Evolutionary conservation across 2,329 filamentous ascomycete genomes (phyloP).

Genomic region (Sclerotinia minor): DNA sequence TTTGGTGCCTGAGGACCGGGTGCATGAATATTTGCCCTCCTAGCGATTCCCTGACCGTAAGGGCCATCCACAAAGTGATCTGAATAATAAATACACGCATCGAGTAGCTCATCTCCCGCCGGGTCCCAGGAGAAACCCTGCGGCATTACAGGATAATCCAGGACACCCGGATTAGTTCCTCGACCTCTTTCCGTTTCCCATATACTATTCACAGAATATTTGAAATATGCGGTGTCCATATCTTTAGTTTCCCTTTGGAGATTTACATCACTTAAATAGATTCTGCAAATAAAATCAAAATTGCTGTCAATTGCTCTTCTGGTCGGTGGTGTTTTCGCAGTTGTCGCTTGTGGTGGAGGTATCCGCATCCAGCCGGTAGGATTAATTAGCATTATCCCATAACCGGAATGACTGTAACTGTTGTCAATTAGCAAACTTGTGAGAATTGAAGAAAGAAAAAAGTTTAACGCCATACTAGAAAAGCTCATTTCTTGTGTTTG

Average conservation of each 20-base stretch:
- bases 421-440: not conserved
- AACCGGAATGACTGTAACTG: not conserved
- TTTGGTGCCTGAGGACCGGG: not conserved
- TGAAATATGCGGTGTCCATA: not conserved
- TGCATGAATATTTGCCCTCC: not conserved
- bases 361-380: not conserved
- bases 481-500: slow-evolving; percentile 9
- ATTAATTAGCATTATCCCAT: not conserved
- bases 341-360: not conserved
- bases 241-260: not conserved
- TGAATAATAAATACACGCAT: not conserved
- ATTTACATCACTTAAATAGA: not conserved
- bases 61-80: slow-evolving; percentile 1
- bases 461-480: not conserved
- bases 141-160: not conserved
- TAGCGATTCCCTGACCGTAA: not conserved
- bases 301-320: not conserved
- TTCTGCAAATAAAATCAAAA: not conserved
- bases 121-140: not conserved
- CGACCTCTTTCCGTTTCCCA: not conserved
- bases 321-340: not conserved
- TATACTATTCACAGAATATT: not conserved
- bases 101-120: not conserved
- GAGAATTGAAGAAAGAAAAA: not conserved
- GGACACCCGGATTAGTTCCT: not conserved